Evolutionary conservation across 1,139 yeast genomes (phyloP).

Genomic region (Geotrichum europaeum): DNA sequence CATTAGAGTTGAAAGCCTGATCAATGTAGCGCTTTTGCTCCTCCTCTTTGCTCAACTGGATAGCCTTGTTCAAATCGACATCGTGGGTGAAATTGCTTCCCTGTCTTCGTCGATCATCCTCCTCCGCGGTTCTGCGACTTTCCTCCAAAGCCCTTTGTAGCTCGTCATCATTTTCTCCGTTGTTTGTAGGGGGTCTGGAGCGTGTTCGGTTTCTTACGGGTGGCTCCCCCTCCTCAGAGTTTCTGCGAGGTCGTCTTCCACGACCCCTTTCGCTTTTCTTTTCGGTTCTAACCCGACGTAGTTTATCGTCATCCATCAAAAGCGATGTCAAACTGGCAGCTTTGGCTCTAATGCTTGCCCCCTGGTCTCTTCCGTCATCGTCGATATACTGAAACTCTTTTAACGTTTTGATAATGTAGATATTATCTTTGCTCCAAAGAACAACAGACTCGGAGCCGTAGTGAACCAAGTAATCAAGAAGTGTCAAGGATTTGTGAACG

Average conservation of each 20-base stretch:
- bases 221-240: slow-evolving; percentile 19
- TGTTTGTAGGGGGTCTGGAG: slow-evolving; percentile 20
- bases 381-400: slow-evolving; percentile 87
- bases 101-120: slow-evolving; percentile 61
- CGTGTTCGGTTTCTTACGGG: slow-evolving; percentile 8
- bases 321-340: slow-evolving; percentile 84
- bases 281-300: slow-evolving; percentile 60
- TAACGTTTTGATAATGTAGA: slow-evolving; percentile 83
- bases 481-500: slow-evolving; percentile 76
- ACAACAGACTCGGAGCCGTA: slow-evolving; percentile 90
- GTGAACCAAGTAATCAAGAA: slow-evolving; percentile 80
- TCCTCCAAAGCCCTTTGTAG: slow-evolving; percentile 77
- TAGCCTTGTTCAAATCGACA: slow-evolving; percentile 73
- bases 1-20: not conserved
- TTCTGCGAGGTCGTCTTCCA: slow-evolving; percentile 9
- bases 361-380: slow-evolving; percentile 81
- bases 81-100: slow-evolving; percentile 24
- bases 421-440: slow-evolving; percentile 86
- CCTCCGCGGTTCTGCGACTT: slow-evolving; percentile 77
- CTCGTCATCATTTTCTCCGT: slow-evolving; percentile 68
- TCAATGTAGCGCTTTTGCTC: slow-evolving; percentile 39
- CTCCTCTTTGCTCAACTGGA: slow-evolving; percentile 80
- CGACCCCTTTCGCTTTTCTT: slow-evolving; percentile 34
- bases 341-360: slow-evolving; percentile 79
- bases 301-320: slow-evolving; percentile 76